Evolutionary conservation across 176 grass and related monocot genomes (phyloP).

Genomic region (Aegilops speltoides): DNA sequence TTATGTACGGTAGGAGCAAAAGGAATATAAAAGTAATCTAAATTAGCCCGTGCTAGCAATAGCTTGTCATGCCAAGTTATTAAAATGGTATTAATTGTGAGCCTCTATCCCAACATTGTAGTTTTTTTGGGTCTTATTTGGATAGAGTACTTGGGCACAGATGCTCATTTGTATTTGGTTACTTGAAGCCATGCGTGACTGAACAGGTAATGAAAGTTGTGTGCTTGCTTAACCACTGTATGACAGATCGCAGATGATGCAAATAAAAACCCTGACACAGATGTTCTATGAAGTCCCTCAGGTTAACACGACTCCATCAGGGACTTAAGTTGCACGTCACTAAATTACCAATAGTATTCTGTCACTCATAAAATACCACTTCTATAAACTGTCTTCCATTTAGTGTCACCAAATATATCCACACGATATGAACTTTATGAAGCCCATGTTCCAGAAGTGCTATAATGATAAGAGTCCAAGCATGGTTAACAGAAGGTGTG

Average conservation of each 20-base stretch:
- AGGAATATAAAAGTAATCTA: not conserved
- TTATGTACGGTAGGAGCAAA: slow-evolving; percentile 8
- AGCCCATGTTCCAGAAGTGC: not conserved
- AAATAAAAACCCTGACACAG: slow-evolving; percentile 8
- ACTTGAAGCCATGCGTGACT: not conserved
- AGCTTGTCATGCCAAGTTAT: not conserved
- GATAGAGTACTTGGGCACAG: not conserved
- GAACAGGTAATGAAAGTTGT: slow-evolving; percentile 1
- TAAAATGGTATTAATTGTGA: not conserved
- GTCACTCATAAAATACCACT: not conserved
- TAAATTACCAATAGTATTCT: not conserved
- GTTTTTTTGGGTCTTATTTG: not conserved
- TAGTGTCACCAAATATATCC: not conserved
- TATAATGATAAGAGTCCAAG: not conserved
- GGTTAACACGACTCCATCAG: not conserved
- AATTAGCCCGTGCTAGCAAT: slow-evolving; percentile 12
- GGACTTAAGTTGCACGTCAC: not conserved
- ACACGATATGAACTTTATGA: slow-evolving; percentile 7
- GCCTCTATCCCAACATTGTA: not conserved
- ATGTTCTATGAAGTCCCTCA: not conserved
- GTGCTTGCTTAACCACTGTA: not conserved
- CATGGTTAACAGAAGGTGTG: slow-evolving; percentile 21
- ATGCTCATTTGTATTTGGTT: not conserved
- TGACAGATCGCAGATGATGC: not conserved
- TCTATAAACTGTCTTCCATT: not conserved